Conservation (phyloP, 2,329 filamentous ascomycete genomes). For the Pseudogymnoascus sp. region DNA sequence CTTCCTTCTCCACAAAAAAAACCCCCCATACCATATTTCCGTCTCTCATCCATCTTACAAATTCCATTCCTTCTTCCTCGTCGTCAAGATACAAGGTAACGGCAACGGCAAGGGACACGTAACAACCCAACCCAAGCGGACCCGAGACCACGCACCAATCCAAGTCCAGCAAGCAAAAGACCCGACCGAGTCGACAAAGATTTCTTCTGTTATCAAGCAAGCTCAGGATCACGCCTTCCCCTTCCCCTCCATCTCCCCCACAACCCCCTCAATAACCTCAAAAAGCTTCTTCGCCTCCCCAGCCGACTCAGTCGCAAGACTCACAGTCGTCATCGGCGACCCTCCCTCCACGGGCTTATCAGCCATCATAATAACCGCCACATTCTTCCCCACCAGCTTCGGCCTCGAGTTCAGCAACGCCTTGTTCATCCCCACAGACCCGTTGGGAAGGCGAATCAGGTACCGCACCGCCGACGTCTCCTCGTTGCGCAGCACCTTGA, state of each 20-base stretch:
- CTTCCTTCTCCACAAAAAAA: background rate
- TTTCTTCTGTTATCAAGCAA: background rate
- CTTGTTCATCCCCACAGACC: conserved; percentile 65
- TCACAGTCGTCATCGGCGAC: conserved; percentile 64
- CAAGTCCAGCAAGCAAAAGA: background rate
- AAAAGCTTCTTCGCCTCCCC: conserved; percentile 42
- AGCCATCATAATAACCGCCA: conserved; percentile 49
- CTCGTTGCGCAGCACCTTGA: conserved; percentile 25
- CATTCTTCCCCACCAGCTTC: conserved; percentile 49
- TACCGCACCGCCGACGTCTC: conserved; percentile 38
- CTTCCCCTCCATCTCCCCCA: background rate
- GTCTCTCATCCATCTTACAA: background rate
- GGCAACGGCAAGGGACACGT: no score
- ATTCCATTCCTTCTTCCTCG: background rate
- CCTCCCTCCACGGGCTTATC: conserved; percentile 52
- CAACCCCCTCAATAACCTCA: conserved; percentile 30
- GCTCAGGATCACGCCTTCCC: background rate
- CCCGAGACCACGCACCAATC: background rate
- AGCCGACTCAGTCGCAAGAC: conserved; percentile 34
- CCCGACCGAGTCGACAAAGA: background rate
- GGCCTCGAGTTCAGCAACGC: conserved; percentile 56
- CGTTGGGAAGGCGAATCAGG: conserved; percentile 59
- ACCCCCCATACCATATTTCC: no score
- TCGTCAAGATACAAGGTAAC: background rate
- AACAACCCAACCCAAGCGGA: background rate